A percentile compares a stretch with the other conserved stretches of the same genome.
Conservation (phyloP, 208 protist species). For the Strigomonas culicis region DNA sequence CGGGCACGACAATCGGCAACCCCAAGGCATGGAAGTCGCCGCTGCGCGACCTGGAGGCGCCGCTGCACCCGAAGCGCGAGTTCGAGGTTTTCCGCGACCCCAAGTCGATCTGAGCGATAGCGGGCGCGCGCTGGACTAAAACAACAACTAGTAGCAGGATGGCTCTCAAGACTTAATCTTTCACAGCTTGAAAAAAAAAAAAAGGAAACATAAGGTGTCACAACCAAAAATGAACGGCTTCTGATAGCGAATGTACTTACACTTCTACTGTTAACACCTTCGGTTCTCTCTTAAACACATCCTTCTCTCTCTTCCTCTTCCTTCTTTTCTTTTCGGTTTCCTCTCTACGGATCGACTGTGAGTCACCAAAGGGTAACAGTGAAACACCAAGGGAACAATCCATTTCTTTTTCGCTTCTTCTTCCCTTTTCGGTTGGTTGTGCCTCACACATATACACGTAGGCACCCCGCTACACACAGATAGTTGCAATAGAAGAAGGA, state of each 20-base stretch:
- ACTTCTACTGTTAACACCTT: neutral
- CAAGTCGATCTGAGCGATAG: constrained; percentile 25
- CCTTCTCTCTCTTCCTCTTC: neutral
- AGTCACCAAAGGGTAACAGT: neutral
- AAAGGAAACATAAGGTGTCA: neutral
- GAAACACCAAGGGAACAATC: neutral
- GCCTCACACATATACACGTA: too few species aligned
- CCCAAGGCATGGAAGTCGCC: constrained; percentile 72
- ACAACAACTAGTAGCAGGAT: neutral
- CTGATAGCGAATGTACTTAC: neutral
- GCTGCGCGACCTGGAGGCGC: constrained; percentile 67
- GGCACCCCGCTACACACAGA: constrained; percentile 4
- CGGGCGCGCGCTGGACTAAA: neutral
- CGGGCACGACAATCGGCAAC: constrained; percentile 45
- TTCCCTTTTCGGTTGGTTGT: constrained; percentile 3
- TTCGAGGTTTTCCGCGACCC: constrained; percentile 80
- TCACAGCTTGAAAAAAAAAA: too few species aligned
- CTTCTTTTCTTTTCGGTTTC: neutral
- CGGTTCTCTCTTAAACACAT: neutral
- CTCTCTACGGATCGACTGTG: neutral
- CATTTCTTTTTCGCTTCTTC: neutral
- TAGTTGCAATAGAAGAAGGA: neutral
- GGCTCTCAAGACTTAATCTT: neutral
- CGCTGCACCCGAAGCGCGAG: constrained; percentile 58
- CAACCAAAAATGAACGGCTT: too few species aligned